Conservation (phyloP, 768 basidiomycete species). For the Podaxis sp. region DNA sequence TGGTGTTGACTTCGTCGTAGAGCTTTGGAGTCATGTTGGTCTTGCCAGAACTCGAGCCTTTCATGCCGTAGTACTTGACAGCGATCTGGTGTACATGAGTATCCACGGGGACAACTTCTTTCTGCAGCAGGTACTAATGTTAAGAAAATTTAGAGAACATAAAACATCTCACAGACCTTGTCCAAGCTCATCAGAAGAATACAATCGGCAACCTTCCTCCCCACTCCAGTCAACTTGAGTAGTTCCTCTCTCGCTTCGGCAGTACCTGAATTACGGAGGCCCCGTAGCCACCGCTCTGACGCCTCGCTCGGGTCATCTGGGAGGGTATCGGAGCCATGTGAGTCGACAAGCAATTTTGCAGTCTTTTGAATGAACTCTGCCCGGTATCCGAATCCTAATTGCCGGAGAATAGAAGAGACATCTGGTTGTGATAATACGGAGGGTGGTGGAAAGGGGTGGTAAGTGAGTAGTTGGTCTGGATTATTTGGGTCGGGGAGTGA, state of each 20-base stretch:
- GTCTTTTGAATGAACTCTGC: constrained; percentile 87
- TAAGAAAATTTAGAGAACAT: neutral
- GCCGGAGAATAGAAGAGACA: constrained; percentile 65
- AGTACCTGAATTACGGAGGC: constrained; percentile 49
- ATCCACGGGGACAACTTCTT: constrained; percentile 89
- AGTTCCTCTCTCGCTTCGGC: constrained; percentile 70
- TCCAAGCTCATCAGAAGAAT: constrained; percentile 89
- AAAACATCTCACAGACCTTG: constrained; percentile 49
- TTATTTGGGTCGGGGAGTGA: constrained; percentile 36
- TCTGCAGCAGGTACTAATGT: constrained; percentile 37
- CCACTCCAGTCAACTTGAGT: constrained; percentile 85
- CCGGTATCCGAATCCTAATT: constrained; percentile 93
- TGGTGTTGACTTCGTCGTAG: constrained; percentile 68
- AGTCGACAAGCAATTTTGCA: constrained; percentile 70
- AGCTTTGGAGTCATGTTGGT: constrained; percentile 70
- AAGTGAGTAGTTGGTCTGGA: constrained; percentile 33
- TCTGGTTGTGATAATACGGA: constrained; percentile 56
- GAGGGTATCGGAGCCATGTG: constrained; percentile 33
- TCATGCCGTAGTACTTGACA: constrained; percentile 70
- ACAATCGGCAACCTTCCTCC: constrained; percentile 96
- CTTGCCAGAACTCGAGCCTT: constrained; percentile 43
- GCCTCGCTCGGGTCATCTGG: constrained; percentile 34
- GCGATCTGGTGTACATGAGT: constrained; percentile 95
- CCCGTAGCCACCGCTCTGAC: constrained; percentile 59
- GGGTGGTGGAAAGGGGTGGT: constrained; percentile 86